Conservation (phyloP, 1,139 yeast genomes). For the Lodderomyces parapsilosis region DNA sequence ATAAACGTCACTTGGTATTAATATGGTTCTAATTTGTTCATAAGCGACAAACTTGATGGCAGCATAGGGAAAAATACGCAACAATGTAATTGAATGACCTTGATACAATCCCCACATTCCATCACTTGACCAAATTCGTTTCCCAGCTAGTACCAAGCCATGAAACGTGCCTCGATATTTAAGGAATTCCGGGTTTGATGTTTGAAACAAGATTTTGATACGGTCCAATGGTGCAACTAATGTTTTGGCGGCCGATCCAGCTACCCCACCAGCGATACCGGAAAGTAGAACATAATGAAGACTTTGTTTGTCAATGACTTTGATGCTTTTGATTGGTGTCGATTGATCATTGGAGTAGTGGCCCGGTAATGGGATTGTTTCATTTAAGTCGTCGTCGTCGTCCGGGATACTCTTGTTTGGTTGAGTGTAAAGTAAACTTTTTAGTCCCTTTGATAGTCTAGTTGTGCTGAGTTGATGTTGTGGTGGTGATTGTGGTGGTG, state of each 20-base stretch:
- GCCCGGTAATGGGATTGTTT: conserved; percentile 12
- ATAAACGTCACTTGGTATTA: conserved; percentile 70
- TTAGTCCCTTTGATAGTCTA: background rate
- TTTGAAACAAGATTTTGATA: conserved; percentile 90
- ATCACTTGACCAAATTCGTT: conserved; percentile 61
- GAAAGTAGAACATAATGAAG: conserved; percentile 76
- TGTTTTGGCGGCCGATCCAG: conserved; percentile 95
- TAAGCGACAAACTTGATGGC: conserved; percentile 97
- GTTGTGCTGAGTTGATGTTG: background rate
- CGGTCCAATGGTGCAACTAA: conserved; percentile 94
- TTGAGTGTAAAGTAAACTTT: background rate
- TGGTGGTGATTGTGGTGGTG: background rate
- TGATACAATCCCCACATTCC: conserved; percentile 87
- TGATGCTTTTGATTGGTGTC: conserved; percentile 25
- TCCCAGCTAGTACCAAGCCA: conserved; percentile 75
- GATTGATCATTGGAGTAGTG: conserved; percentile 26
- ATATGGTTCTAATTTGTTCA: conserved; percentile 79
- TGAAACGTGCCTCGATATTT: conserved; percentile 76
- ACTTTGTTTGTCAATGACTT: conserved; percentile 56
- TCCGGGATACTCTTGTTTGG: background rate
- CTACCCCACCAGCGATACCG: conserved; percentile 93
- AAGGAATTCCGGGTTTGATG: conserved; percentile 85
- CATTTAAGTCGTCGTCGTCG: background rate
- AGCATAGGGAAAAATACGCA: conserved; percentile 94
- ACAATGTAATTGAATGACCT: conserved; percentile 91